Evolutionary conservation across 306 rosid species (phyloP), one percentile per base, ranked within the genome.

Genomic region (Ormosia semicastrata): DNA sequence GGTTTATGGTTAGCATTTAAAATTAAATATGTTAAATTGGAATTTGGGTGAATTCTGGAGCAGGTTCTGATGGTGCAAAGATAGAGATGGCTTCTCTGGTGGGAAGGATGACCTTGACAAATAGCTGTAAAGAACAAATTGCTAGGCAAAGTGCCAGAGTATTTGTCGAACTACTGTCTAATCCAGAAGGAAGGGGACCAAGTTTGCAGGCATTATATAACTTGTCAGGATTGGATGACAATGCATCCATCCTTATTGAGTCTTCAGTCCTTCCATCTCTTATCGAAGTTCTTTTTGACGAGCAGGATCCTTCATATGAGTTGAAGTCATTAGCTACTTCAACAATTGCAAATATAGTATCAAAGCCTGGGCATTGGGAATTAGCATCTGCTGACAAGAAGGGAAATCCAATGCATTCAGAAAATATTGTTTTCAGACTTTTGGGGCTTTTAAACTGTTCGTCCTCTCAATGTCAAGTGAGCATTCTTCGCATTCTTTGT

Each of bases 351-450:
- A 90, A 90, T 70, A 85, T 90, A 58, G 92, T 90, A 30, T 88
- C 92, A 47, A 86, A 80, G 78, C 87, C 88, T 54, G 90, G 94
- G 52, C 79, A 84, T 73, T 90, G 92, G 94, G 94, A 90, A 59
- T 85, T 90, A 81, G 94, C 94, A 67, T 83, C 85, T 56, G 88
- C 85, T 43, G 90, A 90, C 83, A 88, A 78, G 77, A 67, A 85
- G 54, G 92, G 94, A 32, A 84, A 78, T 72, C 56, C 78, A 49
- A 85, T 88, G 87, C 94, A 82, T 65, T 90, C 94, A 43, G 89
- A 90, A 76, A 40, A 73, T 66, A 75, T 88, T 30, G 79, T 90
- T 73, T 11, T 8, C 58, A 70, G 66, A 32, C 77, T 86, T 59
- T 34, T 90, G 83, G 80, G 75, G 32, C 71, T 80, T 80, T 57